Base-by-base conservation (phyloP, 768 basidiomycete species). In the Agrocybe praecox region DNA sequence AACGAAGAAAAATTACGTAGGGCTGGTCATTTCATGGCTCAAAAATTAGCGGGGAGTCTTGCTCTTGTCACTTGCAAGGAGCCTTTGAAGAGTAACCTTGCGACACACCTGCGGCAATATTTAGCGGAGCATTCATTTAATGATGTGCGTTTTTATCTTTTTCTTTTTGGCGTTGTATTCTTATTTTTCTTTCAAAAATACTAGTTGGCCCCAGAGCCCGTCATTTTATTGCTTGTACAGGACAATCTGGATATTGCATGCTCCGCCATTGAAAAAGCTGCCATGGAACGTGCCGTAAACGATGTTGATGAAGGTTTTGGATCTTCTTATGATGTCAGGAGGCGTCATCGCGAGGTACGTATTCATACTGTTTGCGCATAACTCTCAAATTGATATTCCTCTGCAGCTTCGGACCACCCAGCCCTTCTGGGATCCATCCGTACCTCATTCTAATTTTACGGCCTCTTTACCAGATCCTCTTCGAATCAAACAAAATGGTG, bases 61-160 rank as follows among this genome's bases (percentile, higher is more conserved):
- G 97, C 97, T 22, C 76, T 98, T 52, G 97, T 99, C 15, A 98
- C 97, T 17, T 98, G 96, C 80, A 98, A 98, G 70, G 97, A 99
- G 66, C 96, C 96, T 1, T 73, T 99, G 56, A 89, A 94, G 67
- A 91, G 89, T 69, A 96, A 97, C 71, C 86, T 98, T 65, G 87
- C 89, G 17, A 88, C 84, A 52, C 94, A 96, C 66, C 79, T 98
- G 29, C 88, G 95, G n/a, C 85, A 87, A 45, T 84, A 88, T 62
- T 73, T 99, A 52, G 77, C 78, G 23, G 94, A 96, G 45, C 89
- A 92, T 65, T 96, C 96, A 43, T 97, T 97, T 69, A 87, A 78
- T 52, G 96, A 98, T 69, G 92, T 90, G 58, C 49, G 65, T 55
- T 6, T 49, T 33, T 34, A 51, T 34, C 22, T 32, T 15, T 21